Base-by-base conservation (phyloP, 2,329 filamentous ascomycete genomes). In the Elsinoe australis region DNA sequence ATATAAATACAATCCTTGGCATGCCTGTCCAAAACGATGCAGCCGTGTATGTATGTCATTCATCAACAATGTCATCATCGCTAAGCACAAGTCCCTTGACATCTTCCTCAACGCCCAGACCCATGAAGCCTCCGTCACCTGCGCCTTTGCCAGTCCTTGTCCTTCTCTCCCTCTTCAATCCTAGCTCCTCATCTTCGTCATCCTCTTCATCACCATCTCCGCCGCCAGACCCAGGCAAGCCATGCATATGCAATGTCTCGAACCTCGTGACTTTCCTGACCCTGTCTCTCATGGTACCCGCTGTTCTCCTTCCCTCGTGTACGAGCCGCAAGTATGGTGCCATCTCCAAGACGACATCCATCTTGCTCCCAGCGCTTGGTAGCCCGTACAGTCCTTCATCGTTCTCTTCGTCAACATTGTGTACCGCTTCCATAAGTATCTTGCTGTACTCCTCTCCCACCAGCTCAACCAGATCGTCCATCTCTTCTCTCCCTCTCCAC, bases 401-500 rank as follows among this genome's bases (percentile, higher is more conserved):
- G 2, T 22, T 15, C 14, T 36, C 34, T 8, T 10, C 22, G 5
- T 29, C 21, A 6, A 6, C 31, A 9, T 35, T 17, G 14, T 18
- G 14, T 18, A 24, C 15, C 47, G 29, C 19, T 24, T 63, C 9
- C 64, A 55, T 62, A 48, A 53, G 66, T 53, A 49, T 66, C 62
- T 54, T 60, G 66, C 61, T 73, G 73, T 15, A 82, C 67, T 42
- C 74, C 76, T 0, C 74, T 71, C 1, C 81, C 74, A 84, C 86
- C 49, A 82, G 59, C 50, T 87, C 83, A 1, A 94, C 69, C 1
- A 87, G 64, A 0, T 78, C 80, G 52, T 87, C 83, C 4, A 90
- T 74, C 61, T 95, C 89, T 61, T 96, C 89, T 53, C 79, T 83
- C 49, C 80, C 76, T 51, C 83, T 77, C 87, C 89, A 95, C 8